Evolutionary conservation across 1,139 yeast species (phyloP).

Genomic region (Suhomyces ambrosiae): DNA sequence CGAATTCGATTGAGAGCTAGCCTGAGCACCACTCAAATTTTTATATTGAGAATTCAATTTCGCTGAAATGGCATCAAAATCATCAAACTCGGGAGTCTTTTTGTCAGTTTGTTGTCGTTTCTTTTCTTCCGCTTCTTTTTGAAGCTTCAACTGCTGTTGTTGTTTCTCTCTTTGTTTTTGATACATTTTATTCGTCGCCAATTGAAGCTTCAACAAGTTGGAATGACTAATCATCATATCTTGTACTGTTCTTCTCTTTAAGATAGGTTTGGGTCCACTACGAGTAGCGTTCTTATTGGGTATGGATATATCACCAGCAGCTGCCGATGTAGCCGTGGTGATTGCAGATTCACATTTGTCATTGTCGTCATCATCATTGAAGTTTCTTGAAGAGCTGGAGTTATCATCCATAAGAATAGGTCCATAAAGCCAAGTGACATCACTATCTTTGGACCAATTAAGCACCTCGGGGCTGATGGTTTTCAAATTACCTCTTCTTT

Average conservation of each 20-base stretch:
- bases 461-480: conserved; percentile 74
- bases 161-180: conserved; percentile 31
- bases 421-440: conserved; percentile 82
- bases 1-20: conserved; percentile 21
- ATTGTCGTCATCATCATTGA: conserved; percentile 25
- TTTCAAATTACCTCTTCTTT: conserved; percentile 62
- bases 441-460: conserved; percentile 80
- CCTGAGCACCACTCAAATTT: conserved; percentile 18
- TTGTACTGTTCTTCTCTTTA: conserved; percentile 78
- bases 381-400: conserved; percentile 9
- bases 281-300: conserved; percentile 27
- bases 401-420: conserved; percentile 60
- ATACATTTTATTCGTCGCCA: conserved; percentile 41
- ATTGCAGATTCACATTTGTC: conserved; percentile 20
- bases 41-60: conserved; percentile 61
- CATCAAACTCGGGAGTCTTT: conserved; percentile 49
- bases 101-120: conserved; percentile 10
- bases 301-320: conserved; percentile 50
- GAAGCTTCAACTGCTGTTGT: conserved; percentile 19
- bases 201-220: conserved; percentile 49
- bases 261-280: conserved; percentile 64
- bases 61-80: conserved; percentile 60
- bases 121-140: conserved; percentile 13
- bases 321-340: conserved; percentile 44
- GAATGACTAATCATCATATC: conserved; percentile 70